Conservation (phyloP, 129 eudicot species). For the Tagetes erecta region DNA sequence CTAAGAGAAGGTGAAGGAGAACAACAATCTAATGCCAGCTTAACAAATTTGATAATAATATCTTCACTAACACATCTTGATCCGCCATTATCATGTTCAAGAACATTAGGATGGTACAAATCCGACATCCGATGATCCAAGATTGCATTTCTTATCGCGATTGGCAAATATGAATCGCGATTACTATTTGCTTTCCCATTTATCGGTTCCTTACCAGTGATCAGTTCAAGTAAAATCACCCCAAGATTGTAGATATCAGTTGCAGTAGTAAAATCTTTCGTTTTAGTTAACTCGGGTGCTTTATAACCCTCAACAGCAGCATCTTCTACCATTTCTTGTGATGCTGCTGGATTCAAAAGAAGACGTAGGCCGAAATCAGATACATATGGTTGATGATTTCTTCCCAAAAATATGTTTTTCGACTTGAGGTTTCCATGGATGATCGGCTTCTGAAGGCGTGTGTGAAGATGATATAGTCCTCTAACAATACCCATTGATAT, state of each 20-base stretch:
- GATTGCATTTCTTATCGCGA: constrained; percentile 55
- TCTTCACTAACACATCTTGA: constrained; percentile 53
- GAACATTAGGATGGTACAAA: constrained; percentile 65
- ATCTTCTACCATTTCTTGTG: constrained; percentile 77
- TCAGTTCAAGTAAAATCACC: constrained; percentile 71
- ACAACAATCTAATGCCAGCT: constrained; percentile 91
- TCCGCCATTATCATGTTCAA: constrained; percentile 38
- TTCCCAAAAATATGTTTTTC: constrained; percentile 65
- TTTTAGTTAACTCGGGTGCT: constrained; percentile 82
- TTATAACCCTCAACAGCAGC: constrained; percentile 82
- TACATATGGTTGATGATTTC: constrained; percentile 50
- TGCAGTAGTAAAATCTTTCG: constrained; percentile 54
- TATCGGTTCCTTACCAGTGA: constrained; percentile 69
- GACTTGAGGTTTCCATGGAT: constrained; percentile 96
- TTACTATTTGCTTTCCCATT: constrained; percentile 48
- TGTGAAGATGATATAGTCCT: constrained; percentile 75
- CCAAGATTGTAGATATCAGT: constrained; percentile 86
- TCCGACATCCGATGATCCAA: constrained; percentile 57
- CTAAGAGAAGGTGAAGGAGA: constrained; percentile 76
- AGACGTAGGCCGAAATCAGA: constrained; percentile 86
- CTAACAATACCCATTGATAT: constrained; percentile 69
- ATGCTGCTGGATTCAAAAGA: constrained; percentile 67
- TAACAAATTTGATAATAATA: constrained; percentile 50
- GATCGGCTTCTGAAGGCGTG: constrained; percentile 57
- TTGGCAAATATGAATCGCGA: constrained; percentile 73